Percentiles rank a stretch among this genome's conserved stretches.
Conservation (phyloP, 1,284 basidiomycete species). For the Ganoderma lingzhi region DNA sequence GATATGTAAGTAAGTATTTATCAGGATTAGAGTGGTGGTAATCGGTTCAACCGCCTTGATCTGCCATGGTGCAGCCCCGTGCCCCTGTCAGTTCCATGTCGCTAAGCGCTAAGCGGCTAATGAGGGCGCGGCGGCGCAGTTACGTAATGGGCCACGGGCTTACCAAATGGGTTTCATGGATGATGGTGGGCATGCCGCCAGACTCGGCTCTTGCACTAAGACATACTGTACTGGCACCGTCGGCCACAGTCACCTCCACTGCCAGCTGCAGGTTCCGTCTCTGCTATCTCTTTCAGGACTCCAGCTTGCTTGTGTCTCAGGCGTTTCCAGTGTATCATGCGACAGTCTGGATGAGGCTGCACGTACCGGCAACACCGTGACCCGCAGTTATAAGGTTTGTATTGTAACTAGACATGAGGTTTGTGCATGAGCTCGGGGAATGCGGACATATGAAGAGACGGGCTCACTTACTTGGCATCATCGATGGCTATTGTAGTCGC, state of each 20-base stretch:
- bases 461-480: neutral
- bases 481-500: neutral
- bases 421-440: neutral
- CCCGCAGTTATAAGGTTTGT: neutral
- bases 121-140: too few relatives aligned
- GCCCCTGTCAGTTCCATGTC: too few relatives aligned
- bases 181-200: too few relatives aligned
- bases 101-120: too few relatives aligned
- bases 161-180: too few relatives aligned
- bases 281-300: neutral
- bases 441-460: neutral
- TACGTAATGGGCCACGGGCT: too few relatives aligned
- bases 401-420: neutral
- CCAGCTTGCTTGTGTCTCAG: neutral
- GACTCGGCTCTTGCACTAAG: neutral
- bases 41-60: too few relatives aligned
- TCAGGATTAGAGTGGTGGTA: too few relatives aligned
- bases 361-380: neutral
- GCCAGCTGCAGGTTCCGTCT: neutral
- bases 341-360: neutral
- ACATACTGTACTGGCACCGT: neutral
- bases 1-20: too few relatives aligned
- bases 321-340: neutral
- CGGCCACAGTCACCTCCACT: neutral
- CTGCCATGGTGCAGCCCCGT: too few relatives aligned